A percentile compares a stretch with the other conserved stretches of the same genome.
Conservation (phyloP, 1,139 yeast species). For the Geotrichum citri-aurantii region DNA sequence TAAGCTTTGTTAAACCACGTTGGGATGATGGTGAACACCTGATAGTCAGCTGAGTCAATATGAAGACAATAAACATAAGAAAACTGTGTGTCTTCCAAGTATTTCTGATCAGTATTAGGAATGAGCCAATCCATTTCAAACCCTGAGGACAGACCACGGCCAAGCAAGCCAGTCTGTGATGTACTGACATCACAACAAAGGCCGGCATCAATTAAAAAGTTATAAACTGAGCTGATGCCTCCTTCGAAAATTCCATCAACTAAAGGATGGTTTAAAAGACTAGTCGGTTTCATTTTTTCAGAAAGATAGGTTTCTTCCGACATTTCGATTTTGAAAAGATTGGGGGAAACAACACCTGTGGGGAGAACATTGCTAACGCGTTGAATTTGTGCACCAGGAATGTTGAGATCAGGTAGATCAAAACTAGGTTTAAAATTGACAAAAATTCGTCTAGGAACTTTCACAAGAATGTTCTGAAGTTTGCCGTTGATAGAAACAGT, state of each 20-base stretch:
- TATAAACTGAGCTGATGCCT: slow-evolving; percentile 57
- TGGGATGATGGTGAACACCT: slow-evolving; percentile 61
- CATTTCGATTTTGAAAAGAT: slow-evolving; percentile 60
- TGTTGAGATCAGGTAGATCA: slow-evolving; percentile 38
- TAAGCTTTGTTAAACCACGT: slow-evolving; percentile 55
- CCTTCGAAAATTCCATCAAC: slow-evolving; percentile 75
- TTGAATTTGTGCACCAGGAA: slow-evolving; percentile 54
- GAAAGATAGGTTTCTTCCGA: slow-evolving; percentile 56
- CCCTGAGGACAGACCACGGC: slow-evolving; percentile 80
- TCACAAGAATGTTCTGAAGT: slow-evolving; percentile 66
- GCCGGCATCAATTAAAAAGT: slow-evolving; percentile 78
- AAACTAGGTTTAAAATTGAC: slow-evolving; percentile 53
- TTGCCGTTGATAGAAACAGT: slow-evolving; percentile 63
- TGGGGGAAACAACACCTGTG: slow-evolving; percentile 54
- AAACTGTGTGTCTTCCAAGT: slow-evolving; percentile 46
- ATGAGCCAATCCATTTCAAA: slow-evolving; percentile 56
- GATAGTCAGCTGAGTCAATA: slow-evolving; percentile 69
- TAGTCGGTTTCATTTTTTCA: slow-evolving; percentile 53
- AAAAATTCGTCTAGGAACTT: slow-evolving; percentile 67
- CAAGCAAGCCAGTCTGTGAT: slow-evolving; percentile 72
- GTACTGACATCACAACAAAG: slow-evolving; percentile 63
- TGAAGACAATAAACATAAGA: slow-evolving; percentile 68
- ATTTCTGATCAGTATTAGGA: slow-evolving; percentile 23
- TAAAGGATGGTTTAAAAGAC: slow-evolving; percentile 58
- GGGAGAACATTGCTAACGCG: slow-evolving; percentile 55